phyloP scores from a whole-genome alignment of 768 basidiomycete species.

The Tulasnella sp. region DNA sequence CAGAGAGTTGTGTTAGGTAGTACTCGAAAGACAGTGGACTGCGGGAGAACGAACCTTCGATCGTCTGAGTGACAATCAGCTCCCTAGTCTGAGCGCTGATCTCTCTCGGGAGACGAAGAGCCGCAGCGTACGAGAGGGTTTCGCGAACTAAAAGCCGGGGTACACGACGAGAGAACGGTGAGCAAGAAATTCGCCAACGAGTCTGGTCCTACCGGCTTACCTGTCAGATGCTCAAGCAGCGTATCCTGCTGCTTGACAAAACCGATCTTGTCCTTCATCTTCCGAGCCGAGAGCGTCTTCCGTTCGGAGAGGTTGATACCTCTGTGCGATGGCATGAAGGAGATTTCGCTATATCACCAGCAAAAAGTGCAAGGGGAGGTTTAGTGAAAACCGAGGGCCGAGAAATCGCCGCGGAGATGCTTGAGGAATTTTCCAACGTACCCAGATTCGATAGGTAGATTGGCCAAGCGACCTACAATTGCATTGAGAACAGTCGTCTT shows the following conservation, averaged over 20 bases:
- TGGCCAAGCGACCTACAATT: conserved; percentile 37
- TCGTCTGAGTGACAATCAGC: conserved; percentile 46
- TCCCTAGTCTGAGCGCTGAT: conserved; percentile 36
- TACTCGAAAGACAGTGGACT: background rate
- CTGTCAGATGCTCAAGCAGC: conserved; percentile 43
- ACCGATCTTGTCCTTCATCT: conserved; percentile 39
- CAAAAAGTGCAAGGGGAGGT: conserved; percentile 22
- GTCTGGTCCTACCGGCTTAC: no score
- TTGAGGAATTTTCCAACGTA: conserved; percentile 30
- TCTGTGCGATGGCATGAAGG: conserved; percentile 15
- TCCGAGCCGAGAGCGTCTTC: conserved; percentile 31
- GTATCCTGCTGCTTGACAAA: conserved; percentile 45
- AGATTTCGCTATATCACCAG: background rate
- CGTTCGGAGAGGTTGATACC: conserved; percentile 12
- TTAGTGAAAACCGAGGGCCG: background rate
- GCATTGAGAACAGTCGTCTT: conserved; percentile 42
- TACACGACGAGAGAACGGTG: background rate
- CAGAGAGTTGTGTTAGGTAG: background rate
- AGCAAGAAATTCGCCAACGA: background rate
- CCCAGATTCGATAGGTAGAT: conserved; percentile 38
- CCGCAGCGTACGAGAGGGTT: conserved; percentile 42
- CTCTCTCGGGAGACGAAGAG: conserved; percentile 41
- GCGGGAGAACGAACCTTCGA: conserved; percentile 33
- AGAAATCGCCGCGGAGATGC: background rate
- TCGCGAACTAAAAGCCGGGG: conserved; percentile 38